Conservation (phyloP, 179 eudicot species). For the Beta macrorhiza region DNA sequence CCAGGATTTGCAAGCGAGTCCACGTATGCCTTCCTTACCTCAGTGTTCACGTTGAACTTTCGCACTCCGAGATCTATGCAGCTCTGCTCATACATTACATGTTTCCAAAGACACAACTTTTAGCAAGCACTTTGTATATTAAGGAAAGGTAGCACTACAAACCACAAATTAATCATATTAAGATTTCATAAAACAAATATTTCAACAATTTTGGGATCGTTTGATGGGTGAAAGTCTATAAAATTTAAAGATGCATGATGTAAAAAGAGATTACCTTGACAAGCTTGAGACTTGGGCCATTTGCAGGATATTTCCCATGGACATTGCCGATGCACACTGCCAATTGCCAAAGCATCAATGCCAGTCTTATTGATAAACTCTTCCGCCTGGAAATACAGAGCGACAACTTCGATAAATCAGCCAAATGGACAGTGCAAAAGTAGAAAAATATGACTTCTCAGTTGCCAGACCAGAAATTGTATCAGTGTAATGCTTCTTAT, state of each 20-base stretch:
- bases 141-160: background rate
- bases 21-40: constrained; percentile 92
- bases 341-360: constrained; percentile 78
- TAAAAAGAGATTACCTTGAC: constrained; percentile 50
- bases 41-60: constrained; percentile 95
- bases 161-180: background rate
- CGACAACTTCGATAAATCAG: background rate
- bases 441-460: background rate
- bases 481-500: background rate
- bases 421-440: background rate
- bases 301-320: constrained; percentile 93
- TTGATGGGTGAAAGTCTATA: background rate
- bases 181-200: background rate
- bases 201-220: background rate
- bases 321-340: constrained; percentile 92
- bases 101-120: background rate
- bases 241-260: too few species aligned
- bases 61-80: constrained; percentile 87
- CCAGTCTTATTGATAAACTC: constrained; percentile 82
- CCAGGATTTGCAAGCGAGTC: constrained; percentile 56
- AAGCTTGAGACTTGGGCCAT: constrained; percentile 83
- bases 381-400: constrained; percentile 57
- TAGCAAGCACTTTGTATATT: background rate
- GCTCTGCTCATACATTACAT: constrained; percentile 42
- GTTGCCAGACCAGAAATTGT: background rate